Conservation (phyloP, 441 rosid species). For the Pelargonium australe region DNA sequence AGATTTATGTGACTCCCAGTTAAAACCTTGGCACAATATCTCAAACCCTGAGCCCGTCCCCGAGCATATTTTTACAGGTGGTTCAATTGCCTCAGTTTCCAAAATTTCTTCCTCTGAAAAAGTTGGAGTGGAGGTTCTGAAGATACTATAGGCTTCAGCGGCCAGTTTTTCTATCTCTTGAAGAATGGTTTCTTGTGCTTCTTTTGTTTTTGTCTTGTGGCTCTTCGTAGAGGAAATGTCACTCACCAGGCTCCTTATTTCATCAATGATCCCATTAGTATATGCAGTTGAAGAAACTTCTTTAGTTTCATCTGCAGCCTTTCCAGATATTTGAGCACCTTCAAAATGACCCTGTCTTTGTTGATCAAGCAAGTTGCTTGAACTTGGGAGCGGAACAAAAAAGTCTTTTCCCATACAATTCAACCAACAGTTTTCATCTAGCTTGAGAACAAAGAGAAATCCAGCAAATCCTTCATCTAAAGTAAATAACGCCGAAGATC, state of each 20-base stretch:
- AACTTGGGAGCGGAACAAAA: constrained; percentile 55
- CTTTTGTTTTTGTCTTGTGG: constrained; percentile 52
- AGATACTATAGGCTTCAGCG: constrained; percentile 94
- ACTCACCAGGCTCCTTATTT: constrained; percentile 68
- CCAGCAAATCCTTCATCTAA: constrained; percentile 54
- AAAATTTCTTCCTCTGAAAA: constrained; percentile 45
- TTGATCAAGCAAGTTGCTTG: constrained; percentile 35
- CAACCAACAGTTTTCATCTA: constrained; percentile 62
- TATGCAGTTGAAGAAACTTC: constrained; percentile 38
- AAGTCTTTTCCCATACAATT: constrained; percentile 70
- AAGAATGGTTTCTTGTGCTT: constrained; percentile 73
- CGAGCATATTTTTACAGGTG: constrained; percentile 44
- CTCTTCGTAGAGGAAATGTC: constrained; percentile 56
- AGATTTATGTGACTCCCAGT: constrained; percentile 95
- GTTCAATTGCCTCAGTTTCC: constrained; percentile 34
- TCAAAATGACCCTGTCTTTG: constrained; percentile 27
- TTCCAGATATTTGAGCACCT: constrained; percentile 26
- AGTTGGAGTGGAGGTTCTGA: constrained; percentile 60
- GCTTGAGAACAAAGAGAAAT: constrained; percentile 79
- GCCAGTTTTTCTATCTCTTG: constrained; percentile 94
- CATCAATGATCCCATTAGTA: constrained; percentile 60
- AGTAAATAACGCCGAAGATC: constrained; percentile 55
- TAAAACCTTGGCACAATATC: constrained; percentile 89
- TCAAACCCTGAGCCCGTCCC: constrained; percentile 86
- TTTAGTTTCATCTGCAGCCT: constrained; percentile 30